Conservation (phyloP, 768 basidiomycete genomes). For the Xerocomellus chrysenteron region DNA sequence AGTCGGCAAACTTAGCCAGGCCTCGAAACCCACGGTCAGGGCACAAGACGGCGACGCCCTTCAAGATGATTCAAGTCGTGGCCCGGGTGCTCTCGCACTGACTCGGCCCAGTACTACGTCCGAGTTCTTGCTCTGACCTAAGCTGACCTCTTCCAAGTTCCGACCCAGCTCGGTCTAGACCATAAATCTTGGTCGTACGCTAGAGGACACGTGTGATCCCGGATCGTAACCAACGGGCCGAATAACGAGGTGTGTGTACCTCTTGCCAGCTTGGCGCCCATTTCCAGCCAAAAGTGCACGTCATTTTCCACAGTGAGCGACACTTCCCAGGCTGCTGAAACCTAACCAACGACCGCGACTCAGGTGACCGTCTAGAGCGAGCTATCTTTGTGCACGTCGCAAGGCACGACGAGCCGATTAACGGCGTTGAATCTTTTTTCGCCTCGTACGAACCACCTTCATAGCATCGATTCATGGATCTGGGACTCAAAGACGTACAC, state of each 20-base stretch:
- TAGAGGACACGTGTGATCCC: background rate
- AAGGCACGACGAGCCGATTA: background rate
- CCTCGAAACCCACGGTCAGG: too few species aligned
- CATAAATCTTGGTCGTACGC: too few species aligned
- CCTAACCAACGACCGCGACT: background rate
- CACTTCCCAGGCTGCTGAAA: slow-evolving; percentile 20
- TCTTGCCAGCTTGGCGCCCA: background rate
- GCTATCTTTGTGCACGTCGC: slow-evolving; percentile 5
- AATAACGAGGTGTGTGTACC: background rate
- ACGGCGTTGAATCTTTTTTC: background rate
- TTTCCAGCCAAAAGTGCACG: background rate
- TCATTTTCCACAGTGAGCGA: background rate
- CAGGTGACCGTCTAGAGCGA: background rate
- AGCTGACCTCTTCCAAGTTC: background rate
- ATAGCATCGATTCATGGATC: slow-evolving; percentile 41
- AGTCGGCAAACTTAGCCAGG: too few species aligned
- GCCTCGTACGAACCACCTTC: background rate
- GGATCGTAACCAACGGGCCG: background rate
- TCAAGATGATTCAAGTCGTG: too few species aligned
- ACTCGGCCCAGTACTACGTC: too few species aligned
- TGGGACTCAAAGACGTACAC: slow-evolving; percentile 58
- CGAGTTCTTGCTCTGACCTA: too few species aligned
- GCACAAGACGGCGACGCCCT: too few species aligned
- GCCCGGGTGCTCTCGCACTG: too few species aligned
- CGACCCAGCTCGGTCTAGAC: too few species aligned